Evolutionary conservation across 2,329 filamentous ascomycete genomes (phyloP), one percentile per base, ranked within the genome.

Genomic region (Leptodontidium sp.): DNA sequence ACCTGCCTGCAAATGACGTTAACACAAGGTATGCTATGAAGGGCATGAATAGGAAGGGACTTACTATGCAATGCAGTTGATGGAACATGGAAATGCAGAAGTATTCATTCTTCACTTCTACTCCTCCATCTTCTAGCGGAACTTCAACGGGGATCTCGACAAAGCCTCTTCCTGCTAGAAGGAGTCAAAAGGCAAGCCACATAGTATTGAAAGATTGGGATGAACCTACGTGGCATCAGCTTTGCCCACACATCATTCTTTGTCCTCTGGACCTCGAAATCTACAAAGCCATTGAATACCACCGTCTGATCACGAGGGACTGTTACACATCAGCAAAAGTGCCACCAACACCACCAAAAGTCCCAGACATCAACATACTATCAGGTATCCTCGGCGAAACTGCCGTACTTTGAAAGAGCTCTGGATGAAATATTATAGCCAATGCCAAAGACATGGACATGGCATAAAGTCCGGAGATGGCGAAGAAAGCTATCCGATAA

Each of bases 41-140:
- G 35, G 26, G 35, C 9, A 35, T 24, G n/a, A 50, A 50, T 11
- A 4, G 12, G 24, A 11, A 35, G 49, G 29, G 52, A 55, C 65
- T 38, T 53, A 66, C 66, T 45, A 70, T 66, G 53, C 68, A 70
- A 26, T 70, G 68, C 24, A 70, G 47, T 50, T 70, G 68, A 40
- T 68, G 66, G 53, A 70, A 70, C 68, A 70, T 70, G 24, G 68
- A 68, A 8, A 70, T 68, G 38, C 65, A 66, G 53, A 53, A 70
- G 45, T 65, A 45, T 45, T 65, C 35, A 6, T 15, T 52, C 35
- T 62, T 43, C 17, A 62, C 32, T 29, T 35, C 49, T 26, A 47
- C 49, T 59, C 64, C n/a, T 47, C 70, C 61, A 52, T 66, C 21
- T 32, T 29, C 35, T 24, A 55, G 24, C 11, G 43, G 29, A 4